Evolutionary conservation across 2,329 filamentous ascomycete species (phyloP), one percentile per base, ranked within the genome.

Genomic region (Penicillium hesseltinei): DNA sequence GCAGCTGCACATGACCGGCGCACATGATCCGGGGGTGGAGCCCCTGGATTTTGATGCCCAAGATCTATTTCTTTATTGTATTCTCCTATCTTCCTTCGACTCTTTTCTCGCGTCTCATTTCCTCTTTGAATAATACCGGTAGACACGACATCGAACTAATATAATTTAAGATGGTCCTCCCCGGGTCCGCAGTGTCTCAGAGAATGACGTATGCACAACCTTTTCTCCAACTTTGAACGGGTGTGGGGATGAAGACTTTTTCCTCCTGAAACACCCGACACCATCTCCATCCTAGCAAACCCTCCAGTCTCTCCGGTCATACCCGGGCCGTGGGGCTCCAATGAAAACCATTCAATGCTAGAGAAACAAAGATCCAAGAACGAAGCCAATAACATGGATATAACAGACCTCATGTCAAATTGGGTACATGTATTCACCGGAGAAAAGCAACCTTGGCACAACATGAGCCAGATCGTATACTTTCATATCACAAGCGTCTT

Each of bases 231-330:
- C 33, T 46, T 27, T 23, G n/a, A 49, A 44, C 19, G 40, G 29
- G 31, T 42, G 46, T 42, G 42, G 54, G 45, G 44, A 51, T 52
- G 57, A 47, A 43, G 38, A 57, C 29, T 36, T 62, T 61, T 51
- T 40, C 46, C 46, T 60, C 64, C 64, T 66, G 65, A 64, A 65
- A 56, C 59, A 57, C 64, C 64, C 64, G 64, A 65, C 21, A 36
- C 17, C 27, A 31, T 58, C 39, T 42, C 46, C 55, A 51, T 54
- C 44, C 25, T 38, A 23, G 10, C 33, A 57, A 44, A 38, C 35
- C 33, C 33, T 46, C 21, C n/a, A 51, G 35, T 19, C 4, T 53
- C 15, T 40, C 64, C 62, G 62, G 47, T 43, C 48, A 27, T 48
- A 17, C 51, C 64, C 62, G 61, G 56, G 35, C 55, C 58, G 59